A percentile compares a stretch with the other conserved stretches of the same genome.
Evolutionary conservation across 1,284 basidiomycete species (phyloP).

Genomic region (Moesziomyces parantarcticus): DNA sequence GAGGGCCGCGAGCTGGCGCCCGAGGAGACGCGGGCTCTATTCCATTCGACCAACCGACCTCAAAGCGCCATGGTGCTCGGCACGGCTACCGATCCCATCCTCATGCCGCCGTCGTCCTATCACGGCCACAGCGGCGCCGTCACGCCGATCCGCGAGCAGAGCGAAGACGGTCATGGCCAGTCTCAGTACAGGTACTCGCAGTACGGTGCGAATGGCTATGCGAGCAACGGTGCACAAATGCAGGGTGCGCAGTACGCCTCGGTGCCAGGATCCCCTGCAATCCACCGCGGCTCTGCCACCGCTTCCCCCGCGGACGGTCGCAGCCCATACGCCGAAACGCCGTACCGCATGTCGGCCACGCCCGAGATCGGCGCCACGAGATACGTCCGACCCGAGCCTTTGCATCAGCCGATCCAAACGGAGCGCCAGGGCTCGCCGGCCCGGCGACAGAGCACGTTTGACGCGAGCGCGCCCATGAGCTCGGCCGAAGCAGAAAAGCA

Average conservation of each 20-base stretch:
- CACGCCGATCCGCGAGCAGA: slow-evolving; percentile 35
- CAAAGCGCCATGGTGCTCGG: slow-evolving; percentile 43
- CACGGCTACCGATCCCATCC: slow-evolving; percentile 31
- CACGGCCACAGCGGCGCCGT: slow-evolving; percentile 36
- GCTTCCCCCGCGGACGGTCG: slow-evolving; percentile 16
- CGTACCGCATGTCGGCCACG: slow-evolving; percentile 18
- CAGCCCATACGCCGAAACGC: slow-evolving; percentile 13
- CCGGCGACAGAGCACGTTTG: background rate
- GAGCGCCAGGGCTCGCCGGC: slow-evolving; percentile 9
- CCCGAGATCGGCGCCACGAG: slow-evolving; percentile 24
- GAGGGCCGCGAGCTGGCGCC: slow-evolving; percentile 44
- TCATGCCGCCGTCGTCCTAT: slow-evolving; percentile 26
- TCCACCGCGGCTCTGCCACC: slow-evolving; percentile 11
- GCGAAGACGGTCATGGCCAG: slow-evolving; percentile 22
- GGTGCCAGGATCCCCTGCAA: slow-evolving; percentile 7
- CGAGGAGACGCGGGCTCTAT: slow-evolving; percentile 48
- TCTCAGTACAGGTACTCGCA: slow-evolving; percentile 18
- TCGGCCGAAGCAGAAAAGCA: slow-evolving; percentile 61
- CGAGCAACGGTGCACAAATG: slow-evolving; percentile 1
- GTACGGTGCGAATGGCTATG: slow-evolving; percentile 6
- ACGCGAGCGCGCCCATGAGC: slow-evolving; percentile 8
- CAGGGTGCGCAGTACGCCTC: slow-evolving; percentile 13
- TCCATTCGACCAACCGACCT: slow-evolving; percentile 51
- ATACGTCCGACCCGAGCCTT: slow-evolving; percentile 30
- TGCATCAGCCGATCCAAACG: slow-evolving; percentile 14